Base-by-base conservation (phyloP, 2,329 filamentous ascomycete genomes). In the Alternaria sp. region DNA sequence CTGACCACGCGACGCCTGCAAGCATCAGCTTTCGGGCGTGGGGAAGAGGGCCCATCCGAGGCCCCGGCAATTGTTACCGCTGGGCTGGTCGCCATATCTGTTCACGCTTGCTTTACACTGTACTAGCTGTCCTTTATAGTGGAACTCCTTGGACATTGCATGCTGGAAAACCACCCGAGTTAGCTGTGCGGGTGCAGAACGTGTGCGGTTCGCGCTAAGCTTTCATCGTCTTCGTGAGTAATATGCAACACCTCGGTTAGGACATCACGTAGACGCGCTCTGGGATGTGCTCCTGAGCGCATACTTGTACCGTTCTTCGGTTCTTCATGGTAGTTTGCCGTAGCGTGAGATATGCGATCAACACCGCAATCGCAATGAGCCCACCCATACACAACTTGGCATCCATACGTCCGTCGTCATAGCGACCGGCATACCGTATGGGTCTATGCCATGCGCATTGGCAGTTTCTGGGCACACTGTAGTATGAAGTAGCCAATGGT, bases 51-150 rank as follows among this genome's bases (percentile, higher is more conserved):
- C 49, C 53, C 45, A 45, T 56, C 59, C 54, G 59, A 59, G 54
- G 57, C 54, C 60, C 59, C 64, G 64, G 64, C 64, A 65, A 65
- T 64, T 60, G 25, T 36, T 59, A 48, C 58, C 54, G 20, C 22
- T 41, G 58, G 34, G n/a, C 32, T 60, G 54, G 55, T 38, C 34
- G 44, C 49, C 22, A 56, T 52, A 9, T 32, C 36, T 48, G 52
- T 54, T 32, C 54, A 25, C 34, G 34, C 22, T 38, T 52, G 11
- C 28, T 11, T 27, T 27, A 25, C 12, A 12, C 36, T 52, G 22
- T 55, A 25, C 53, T 41, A 57, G 18, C 46, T 32, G 14, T 46
- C 38, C 34, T 41, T 48, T 14, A 51, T 14, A 14, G 52, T 44
- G 48, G 54, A 55, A 20, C 50, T 20, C 16, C n/a, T 34, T 34